Evolutionary conservation across 2,329 filamentous ascomycete genomes (phyloP).

Genomic region (Cladophialophora immunda): DNA sequence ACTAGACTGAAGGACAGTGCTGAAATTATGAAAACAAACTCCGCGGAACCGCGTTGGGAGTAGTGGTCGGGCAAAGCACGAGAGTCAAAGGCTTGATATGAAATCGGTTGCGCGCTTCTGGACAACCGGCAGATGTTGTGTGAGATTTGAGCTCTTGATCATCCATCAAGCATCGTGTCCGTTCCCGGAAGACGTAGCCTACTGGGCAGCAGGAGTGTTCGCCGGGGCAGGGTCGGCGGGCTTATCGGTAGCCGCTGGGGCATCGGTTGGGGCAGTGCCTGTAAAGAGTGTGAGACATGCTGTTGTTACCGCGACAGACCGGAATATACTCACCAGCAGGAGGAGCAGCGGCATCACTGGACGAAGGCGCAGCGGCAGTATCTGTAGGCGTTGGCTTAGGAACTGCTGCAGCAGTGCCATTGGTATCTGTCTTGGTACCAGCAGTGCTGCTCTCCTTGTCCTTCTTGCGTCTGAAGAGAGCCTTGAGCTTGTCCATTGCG

Average conservation of each 20-base stretch:
- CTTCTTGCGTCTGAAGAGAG: slow-evolving; percentile 40
- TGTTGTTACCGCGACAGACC: neutral
- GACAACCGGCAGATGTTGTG: neutral
- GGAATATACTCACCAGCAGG: slow-evolving; percentile 35
- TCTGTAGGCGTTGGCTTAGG: slow-evolving; percentile 35
- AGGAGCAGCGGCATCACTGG: slow-evolving; percentile 33
- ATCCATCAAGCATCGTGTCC: slow-evolving; percentile 15
- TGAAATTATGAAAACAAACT: slow-evolving; percentile 1
- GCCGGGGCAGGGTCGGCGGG: slow-evolving; percentile 30
- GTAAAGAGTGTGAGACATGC: slow-evolving; percentile 12
- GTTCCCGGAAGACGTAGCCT: slow-evolving; percentile 9
- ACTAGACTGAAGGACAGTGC: slow-evolving; percentile 13
- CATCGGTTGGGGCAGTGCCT: slow-evolving; percentile 34
- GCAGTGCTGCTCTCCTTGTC: slow-evolving; percentile 28
- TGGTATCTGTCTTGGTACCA: slow-evolving; percentile 33
- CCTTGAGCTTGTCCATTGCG: slow-evolving; percentile 42
- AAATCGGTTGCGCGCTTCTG: neutral
- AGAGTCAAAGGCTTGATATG: neutral
- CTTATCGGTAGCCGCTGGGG: slow-evolving; percentile 26
- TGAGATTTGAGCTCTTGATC: neutral
- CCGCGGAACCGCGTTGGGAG: neutral
- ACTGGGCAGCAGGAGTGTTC: slow-evolving; percentile 29
- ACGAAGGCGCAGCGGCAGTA: slow-evolving; percentile 33
- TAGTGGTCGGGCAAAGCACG: neutral
- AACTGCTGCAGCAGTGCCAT: slow-evolving; percentile 24